Base-by-base conservation (phyloP, 1,284 basidiomycete genomes). In the Pascua guehoae region DNA sequence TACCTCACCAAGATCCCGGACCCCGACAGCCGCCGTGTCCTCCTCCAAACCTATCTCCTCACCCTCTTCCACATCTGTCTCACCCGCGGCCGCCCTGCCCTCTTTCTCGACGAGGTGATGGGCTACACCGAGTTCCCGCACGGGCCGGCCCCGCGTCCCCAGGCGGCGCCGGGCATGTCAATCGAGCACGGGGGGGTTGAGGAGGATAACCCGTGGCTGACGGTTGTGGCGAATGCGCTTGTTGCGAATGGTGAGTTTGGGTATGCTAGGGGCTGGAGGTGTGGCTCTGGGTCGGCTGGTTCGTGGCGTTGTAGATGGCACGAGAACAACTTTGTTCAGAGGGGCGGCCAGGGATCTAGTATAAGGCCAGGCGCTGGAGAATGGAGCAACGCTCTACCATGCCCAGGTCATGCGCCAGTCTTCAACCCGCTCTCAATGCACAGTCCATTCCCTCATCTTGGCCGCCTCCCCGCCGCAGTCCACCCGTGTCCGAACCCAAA, bases 131-230 rank as follows among this genome's bases (percentile, higher is more conserved):
- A 70, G 1, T 71, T 69, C 24, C 82, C 85, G 4, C 64, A 73
- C 0, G 80, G 81, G 40, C 74, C 80, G 7, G 56, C 48, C 8
- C 38, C 58, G 4, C 52, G 18, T 8, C 44, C 60, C 4, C 48
- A 14, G 15, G 40, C 39, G 12, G 49, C 52, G 24, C 47, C 61
- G 49, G 43, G 54, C 32, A 54, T 61, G 15, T 54, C 53, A 2
- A 32, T 66, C 49, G 73, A 51, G 18, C 48, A 66, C 40, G 60
- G 66, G 2, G 45, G 32, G 14, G 49, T 63, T 36, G 74, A 57
- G 16, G 71, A 78, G 24, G 78, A 78, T 41, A 85, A 85, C 67
- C 81, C 84, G 0, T 88, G 87, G 86, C 78, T 81, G 16, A 74
- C 71, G 8, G 79, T 88, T 37, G 71, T 85, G 41, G 77, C 79